Conservation (phyloP, 1,284 basidiomycete species). For the Leccinum discolor region DNA sequence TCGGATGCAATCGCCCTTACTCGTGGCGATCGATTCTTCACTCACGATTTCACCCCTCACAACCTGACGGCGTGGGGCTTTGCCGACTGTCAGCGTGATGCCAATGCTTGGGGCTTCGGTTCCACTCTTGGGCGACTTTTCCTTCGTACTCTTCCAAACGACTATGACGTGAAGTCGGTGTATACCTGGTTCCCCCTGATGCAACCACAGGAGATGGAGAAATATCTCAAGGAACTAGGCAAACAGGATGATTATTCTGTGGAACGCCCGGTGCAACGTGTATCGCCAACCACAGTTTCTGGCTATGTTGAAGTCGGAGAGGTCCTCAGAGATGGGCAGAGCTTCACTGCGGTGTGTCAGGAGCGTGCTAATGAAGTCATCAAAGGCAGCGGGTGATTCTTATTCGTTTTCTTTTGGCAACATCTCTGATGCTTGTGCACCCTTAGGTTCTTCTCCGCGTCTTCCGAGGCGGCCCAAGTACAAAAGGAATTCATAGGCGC, state of each 20-base stretch:
- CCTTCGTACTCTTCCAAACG: slow-evolving; percentile 69
- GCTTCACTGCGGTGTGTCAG: slow-evolving; percentile 52
- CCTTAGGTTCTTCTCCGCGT: slow-evolving; percentile 58
- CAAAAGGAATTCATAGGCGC: slow-evolving; percentile 50
- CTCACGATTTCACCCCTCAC: slow-evolving; percentile 78
- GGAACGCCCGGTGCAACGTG: slow-evolving; percentile 40
- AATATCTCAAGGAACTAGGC: slow-evolving; percentile 55
- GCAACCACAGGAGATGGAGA: slow-evolving; percentile 70
- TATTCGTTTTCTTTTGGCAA: neutral
- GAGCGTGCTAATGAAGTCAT: slow-evolving; percentile 52
- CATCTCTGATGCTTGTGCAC: neutral
- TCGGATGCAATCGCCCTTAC: slow-evolving; percentile 87
- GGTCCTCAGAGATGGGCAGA: slow-evolving; percentile 47
- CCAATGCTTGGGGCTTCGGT: slow-evolving; percentile 67
- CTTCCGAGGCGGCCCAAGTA: slow-evolving; percentile 43
- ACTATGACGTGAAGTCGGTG: slow-evolving; percentile 68
- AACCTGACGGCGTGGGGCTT: slow-evolving; percentile 86
- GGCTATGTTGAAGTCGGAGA: slow-evolving; percentile 53
- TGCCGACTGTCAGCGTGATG: slow-evolving; percentile 73
- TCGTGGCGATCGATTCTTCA: slow-evolving; percentile 83
- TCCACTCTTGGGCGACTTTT: slow-evolving; percentile 76
- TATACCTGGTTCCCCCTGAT: slow-evolving; percentile 90
- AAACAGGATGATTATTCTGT: slow-evolving; percentile 54
- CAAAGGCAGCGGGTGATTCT: slow-evolving; percentile 55
- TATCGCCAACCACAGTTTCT: slow-evolving; percentile 34